phyloP scores from a whole-genome alignment of 441 rosid genomes.

The Bruguiera hainesii region DNA sequence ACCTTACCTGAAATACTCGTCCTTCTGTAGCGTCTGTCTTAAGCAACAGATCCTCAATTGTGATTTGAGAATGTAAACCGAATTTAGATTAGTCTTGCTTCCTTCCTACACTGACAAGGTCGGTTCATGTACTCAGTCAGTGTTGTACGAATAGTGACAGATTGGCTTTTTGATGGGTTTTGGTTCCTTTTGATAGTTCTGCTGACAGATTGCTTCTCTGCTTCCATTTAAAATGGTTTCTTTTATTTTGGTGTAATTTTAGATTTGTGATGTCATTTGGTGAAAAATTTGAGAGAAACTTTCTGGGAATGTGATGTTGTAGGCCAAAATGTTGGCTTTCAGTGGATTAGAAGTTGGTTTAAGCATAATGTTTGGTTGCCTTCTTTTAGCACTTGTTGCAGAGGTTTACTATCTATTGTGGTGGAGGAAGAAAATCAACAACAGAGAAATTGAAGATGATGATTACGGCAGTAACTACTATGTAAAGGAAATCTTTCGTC shows the following conservation, averaged over 20 bases:
- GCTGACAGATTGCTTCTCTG: too few relatives aligned
- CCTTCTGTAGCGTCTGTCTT: slow-evolving; percentile 10
- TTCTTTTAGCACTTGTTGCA: slow-evolving; percentile 67
- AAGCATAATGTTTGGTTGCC: slow-evolving; percentile 66
- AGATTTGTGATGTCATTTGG: neutral
- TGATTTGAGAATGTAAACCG: neutral
- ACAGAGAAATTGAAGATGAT: slow-evolving; percentile 35
- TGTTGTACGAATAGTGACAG: too few relatives aligned
- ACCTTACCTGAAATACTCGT: slow-evolving; percentile 2
- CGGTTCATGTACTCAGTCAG: too few relatives aligned
- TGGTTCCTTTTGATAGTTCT: neutral
- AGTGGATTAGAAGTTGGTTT: slow-evolving; percentile 66
- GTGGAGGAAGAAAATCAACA: slow-evolving; percentile 48
- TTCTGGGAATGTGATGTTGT: slow-evolving; percentile 43
- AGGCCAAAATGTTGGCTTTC: slow-evolving; percentile 48
- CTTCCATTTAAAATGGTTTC: too few relatives aligned
- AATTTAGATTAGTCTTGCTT: too few relatives aligned
- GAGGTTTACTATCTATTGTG: slow-evolving; percentile 68
- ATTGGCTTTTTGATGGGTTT: neutral
- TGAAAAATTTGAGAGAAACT: neutral
- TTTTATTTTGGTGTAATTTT: neutral
- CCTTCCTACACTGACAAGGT: too few relatives aligned
- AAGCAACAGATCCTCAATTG: slow-evolving; percentile 7
- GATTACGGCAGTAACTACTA: slow-evolving; percentile 32
- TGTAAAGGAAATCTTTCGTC: slow-evolving; percentile 53